These are phyloP conservation scores for Fusarium sp. DNA, from an alignment of 2,329 filamentous ascomycete species.

Conservation along the genomic window DNA sequence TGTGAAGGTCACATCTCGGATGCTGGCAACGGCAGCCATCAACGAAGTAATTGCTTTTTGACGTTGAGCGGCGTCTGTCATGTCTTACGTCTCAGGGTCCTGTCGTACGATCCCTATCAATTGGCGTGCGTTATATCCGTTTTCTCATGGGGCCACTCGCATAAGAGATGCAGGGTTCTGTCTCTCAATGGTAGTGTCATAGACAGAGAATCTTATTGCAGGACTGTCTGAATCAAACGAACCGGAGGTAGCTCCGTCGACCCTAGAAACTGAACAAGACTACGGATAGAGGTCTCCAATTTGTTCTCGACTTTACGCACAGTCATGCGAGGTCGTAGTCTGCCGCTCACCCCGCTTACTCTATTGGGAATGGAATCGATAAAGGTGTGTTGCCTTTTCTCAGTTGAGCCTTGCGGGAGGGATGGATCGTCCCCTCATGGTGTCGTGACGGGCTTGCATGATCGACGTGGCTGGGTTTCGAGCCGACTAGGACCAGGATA, in stretches of 20 bases:
- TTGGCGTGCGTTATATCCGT: conserved; percentile 1
- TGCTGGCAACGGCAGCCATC: no score
- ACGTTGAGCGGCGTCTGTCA: conserved; percentile 9
- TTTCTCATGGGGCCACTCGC: background rate
- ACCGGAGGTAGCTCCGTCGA: background rate
- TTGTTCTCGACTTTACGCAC: background rate
- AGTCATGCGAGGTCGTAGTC: conserved; percentile 17
- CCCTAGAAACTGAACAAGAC: no score
- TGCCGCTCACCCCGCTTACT: conserved; percentile 25
- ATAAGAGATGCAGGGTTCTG: conserved; percentile 26
- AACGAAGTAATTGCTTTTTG: background rate
- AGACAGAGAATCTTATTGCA: background rate
- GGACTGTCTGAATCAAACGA: conserved; percentile 11
- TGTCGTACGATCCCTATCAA: conserved; percentile 26
- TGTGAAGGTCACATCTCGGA: background rate
- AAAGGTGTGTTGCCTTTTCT: conserved; percentile 14
- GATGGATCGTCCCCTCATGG: conserved; percentile 15
- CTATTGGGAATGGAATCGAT: conserved; percentile 24
- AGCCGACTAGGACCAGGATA: conserved; percentile 30
- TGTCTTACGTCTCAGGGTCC: conserved; percentile 11
- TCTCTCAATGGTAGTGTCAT: background rate
- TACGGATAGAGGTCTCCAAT: no score
- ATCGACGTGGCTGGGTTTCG: conserved; percentile 32
- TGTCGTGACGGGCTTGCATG: conserved; percentile 24
- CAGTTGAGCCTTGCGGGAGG: conserved; percentile 15